Evolutionary conservation across 345 rosid genomes (phyloP).

Genomic region (Populus simonii): DNA sequence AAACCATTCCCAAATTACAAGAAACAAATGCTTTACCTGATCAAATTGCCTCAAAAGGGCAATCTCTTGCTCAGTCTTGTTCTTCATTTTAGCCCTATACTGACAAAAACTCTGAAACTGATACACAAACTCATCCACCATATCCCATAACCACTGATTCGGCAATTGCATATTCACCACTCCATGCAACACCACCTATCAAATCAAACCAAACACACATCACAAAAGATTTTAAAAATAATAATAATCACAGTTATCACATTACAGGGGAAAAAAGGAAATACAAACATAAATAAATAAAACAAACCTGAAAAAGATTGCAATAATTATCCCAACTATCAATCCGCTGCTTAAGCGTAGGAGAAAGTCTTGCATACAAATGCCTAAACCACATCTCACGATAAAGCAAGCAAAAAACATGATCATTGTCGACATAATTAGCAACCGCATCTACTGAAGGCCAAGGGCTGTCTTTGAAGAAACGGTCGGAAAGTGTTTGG

Average conservation of each 20-base stretch:
- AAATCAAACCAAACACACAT: background rate
- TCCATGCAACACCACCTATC: slow-evolving; percentile 79
- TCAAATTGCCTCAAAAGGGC: slow-evolving; percentile 70
- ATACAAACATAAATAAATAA: background rate
- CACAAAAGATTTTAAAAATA: background rate
- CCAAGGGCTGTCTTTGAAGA: slow-evolving; percentile 95
- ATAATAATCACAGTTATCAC: background rate
- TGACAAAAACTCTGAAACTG: slow-evolving; percentile 98
- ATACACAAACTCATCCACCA: slow-evolving; percentile 99
- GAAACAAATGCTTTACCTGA: slow-evolving; percentile 46
- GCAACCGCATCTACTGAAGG: slow-evolving; percentile 93
- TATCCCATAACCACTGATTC: slow-evolving; percentile 99
- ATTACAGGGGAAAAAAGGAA: background rate
- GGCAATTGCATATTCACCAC: slow-evolving; percentile 96
- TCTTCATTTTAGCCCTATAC: slow-evolving; percentile 92
- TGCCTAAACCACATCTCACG: slow-evolving; percentile 99
- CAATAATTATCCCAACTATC: slow-evolving; percentile 98
- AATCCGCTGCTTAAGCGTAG: slow-evolving; percentile 87
- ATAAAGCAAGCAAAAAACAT: slow-evolving; percentile 86
- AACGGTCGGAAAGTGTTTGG: slow-evolving; percentile 81
- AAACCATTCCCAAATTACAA: background rate
- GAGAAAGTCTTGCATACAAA: slow-evolving; percentile 83
- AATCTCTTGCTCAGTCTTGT: slow-evolving; percentile 85
- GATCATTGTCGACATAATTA: slow-evolving; percentile 80
- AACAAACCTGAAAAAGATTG: slow-evolving; percentile 64